These are phyloP conservation scores for Starmerella bombicola DNA, from an alignment of 805 yeast species.

Conservation along the genomic window DNA sequence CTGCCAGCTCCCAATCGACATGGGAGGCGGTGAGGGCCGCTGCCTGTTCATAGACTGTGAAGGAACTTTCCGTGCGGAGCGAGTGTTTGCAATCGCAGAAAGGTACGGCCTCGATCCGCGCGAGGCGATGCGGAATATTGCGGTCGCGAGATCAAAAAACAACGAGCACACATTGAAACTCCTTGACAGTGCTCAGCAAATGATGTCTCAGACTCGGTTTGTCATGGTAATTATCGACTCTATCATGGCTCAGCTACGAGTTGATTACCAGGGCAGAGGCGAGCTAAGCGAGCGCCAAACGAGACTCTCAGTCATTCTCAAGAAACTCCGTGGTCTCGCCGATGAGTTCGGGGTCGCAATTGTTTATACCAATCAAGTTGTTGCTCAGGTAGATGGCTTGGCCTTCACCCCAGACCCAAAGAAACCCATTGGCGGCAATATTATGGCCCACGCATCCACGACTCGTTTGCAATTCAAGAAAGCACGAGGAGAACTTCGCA, in stretches of 20 bases:
- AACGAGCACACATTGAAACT: conserved; percentile 90
- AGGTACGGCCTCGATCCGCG: conserved; percentile 85
- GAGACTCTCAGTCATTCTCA: conserved; percentile 86
- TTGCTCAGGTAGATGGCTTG: conserved; percentile 90
- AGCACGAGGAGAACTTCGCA: conserved; percentile 84
- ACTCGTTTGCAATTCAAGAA: conserved; percentile 83
- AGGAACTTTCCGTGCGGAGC: conserved; percentile 88
- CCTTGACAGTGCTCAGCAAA: conserved; percentile 76
- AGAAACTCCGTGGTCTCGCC: conserved; percentile 82
- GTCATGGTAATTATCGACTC: conserved; percentile 89
- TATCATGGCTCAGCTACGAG: conserved; percentile 89
- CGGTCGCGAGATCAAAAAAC: conserved; percentile 93
- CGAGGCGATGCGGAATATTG: conserved; percentile 92
- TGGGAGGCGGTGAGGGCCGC: conserved; percentile 98
- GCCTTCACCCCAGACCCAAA: conserved; percentile 91
- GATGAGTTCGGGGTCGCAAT: conserved; percentile 98
- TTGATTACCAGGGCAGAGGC: conserved; percentile 91
- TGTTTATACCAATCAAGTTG: conserved; percentile 90
- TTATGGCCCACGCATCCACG: conserved; percentile 92
- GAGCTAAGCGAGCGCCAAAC: conserved; percentile 89
- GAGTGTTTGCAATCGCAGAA: conserved; percentile 79
- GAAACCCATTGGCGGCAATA: conserved; percentile 97
- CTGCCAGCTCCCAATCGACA: conserved; percentile 88
- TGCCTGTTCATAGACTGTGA: conserved; percentile 93
- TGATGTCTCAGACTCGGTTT: conserved; percentile 93